A percentile compares a stretch with the other conserved stretches of the same genome.
Evolutionary conservation across 805 yeast species (phyloP).

Genomic region (Yarrowia deformans): DNA sequence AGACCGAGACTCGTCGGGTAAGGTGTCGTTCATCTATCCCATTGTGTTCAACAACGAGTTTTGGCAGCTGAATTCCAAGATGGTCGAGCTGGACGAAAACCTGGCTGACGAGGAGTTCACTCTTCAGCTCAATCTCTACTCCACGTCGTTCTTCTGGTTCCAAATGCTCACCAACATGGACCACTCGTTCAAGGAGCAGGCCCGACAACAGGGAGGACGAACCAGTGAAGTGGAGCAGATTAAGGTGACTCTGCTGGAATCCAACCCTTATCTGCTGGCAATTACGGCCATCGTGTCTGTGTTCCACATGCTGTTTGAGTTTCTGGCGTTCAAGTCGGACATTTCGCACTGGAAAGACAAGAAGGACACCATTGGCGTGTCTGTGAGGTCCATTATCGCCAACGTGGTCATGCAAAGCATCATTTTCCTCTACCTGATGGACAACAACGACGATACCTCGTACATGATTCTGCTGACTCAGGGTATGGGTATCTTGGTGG

Average conservation of each 20-base stretch:
- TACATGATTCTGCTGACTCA: constrained; percentile 52
- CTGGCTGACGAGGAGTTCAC: constrained; percentile 42
- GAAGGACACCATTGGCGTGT: constrained; percentile 54
- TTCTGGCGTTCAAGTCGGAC: constrained; percentile 55
- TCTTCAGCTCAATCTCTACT: constrained; percentile 48
- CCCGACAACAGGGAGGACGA: constrained; percentile 45
- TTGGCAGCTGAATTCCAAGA: constrained; percentile 53
- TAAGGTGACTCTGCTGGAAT: constrained; percentile 52
- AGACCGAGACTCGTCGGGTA: constrained; percentile 38
- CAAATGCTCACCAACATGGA: constrained; percentile 48
- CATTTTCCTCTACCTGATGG: constrained; percentile 53
- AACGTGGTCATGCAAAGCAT: constrained; percentile 54
- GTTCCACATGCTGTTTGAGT: constrained; percentile 53
- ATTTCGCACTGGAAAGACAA: constrained; percentile 54
- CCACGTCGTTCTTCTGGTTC: constrained; percentile 49
- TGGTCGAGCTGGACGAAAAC: constrained; percentile 48
- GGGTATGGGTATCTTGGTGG: constrained; percentile 53
- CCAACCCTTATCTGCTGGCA: constrained; percentile 51
- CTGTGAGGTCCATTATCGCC: constrained; percentile 53
- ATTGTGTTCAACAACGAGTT: constrained; percentile 52
- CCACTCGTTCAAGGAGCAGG: constrained; percentile 50
- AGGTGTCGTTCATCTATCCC: constrained; percentile 52
- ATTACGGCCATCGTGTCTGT: constrained; percentile 51
- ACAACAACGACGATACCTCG: constrained; percentile 54
- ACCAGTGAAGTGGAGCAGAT: constrained; percentile 52